These are phyloP conservation scores for Ceratocystis destructans DNA, from an alignment of 2,329 filamentous ascomycete genomes.

Conservation along the genomic window DNA sequence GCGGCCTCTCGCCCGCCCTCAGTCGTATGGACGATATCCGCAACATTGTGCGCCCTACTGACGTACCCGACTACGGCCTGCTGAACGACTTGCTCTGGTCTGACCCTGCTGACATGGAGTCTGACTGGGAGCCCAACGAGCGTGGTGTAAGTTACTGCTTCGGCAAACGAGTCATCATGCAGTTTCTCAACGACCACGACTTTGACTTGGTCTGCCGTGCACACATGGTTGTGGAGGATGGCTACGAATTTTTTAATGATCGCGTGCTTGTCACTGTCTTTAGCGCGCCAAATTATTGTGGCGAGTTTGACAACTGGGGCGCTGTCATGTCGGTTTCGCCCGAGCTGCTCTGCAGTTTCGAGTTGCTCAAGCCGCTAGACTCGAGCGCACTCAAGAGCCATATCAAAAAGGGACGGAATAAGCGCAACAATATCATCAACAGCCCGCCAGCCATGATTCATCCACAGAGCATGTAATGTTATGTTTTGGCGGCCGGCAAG, in stretches of 20 bases:
- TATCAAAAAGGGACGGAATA: constrained; percentile 95
- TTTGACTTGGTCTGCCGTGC: constrained; percentile 95
- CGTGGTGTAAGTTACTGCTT: constrained; percentile 97
- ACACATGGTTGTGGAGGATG: constrained; percentile 98
- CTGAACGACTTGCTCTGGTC: constrained; percentile 95
- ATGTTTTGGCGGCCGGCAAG: background rate
- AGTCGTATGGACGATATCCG: constrained; percentile 98
- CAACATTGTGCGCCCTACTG: constrained; percentile 86
- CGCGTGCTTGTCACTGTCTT: constrained; percentile 92
- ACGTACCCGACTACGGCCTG: constrained; percentile 91
- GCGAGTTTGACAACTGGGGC: constrained; percentile 98
- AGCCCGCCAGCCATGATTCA: constrained; percentile 42
- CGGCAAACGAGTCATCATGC: constrained; percentile 93
- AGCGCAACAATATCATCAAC: constrained; percentile 88
- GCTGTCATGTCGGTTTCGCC: constrained; percentile 96
- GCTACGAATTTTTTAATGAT: constrained; percentile 97
- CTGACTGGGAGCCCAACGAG: constrained; percentile 96
- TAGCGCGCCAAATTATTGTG: constrained; percentile 95
- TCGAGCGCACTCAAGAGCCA: constrained; percentile 94
- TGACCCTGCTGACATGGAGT: constrained; percentile 94
- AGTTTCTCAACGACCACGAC: constrained; percentile 87
- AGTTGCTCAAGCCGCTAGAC: constrained; percentile 89
- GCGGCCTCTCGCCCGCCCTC: constrained; percentile 79
- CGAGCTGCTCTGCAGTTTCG: constrained; percentile 91
- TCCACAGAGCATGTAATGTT: constrained; percentile 17